Conservation (phyloP, 2,329 filamentous ascomycete species). For the Penicillium vulpinum region DNA sequence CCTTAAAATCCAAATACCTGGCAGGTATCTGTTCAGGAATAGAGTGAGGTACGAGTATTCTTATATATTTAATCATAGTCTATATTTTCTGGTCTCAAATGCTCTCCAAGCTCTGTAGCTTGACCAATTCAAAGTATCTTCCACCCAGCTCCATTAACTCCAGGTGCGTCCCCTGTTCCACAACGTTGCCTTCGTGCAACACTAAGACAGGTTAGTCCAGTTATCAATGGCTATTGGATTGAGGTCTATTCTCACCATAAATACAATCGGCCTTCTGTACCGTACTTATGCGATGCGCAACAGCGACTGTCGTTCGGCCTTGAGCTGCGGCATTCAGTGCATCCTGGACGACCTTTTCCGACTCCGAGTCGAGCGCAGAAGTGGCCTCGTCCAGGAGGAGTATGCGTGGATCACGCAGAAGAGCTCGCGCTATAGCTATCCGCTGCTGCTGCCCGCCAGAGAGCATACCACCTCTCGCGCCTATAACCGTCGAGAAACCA, state of each 20-base stretch:
- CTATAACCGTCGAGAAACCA: conserved; percentile 81
- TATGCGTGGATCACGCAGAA: conserved; percentile 84
- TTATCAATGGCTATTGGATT: no score
- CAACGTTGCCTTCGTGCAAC: not conserved
- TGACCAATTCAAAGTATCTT: not conserved
- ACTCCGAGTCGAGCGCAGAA: not conserved
- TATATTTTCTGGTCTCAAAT: no score
- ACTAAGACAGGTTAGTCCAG: conserved; percentile 56
- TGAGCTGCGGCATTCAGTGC: not conserved
- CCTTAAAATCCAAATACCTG: no score
- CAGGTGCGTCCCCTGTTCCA: not conserved
- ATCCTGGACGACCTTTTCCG: not conserved
- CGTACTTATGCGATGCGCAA: conserved; percentile 76
- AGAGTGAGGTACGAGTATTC: no score
- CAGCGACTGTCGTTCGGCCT: conserved; percentile 49
- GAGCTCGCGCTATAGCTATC: conserved; percentile 84
- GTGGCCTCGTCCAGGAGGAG: conserved; percentile 82
- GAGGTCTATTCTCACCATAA: no score
- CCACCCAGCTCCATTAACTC: not conserved
- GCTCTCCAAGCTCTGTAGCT: not conserved
- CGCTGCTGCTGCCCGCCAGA: conserved; percentile 94
- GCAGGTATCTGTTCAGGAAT: no score
- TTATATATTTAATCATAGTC: no score
- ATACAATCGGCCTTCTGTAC: not conserved
- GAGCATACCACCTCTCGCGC: conserved; percentile 79